phyloP scores from a whole-genome alignment of 345 rosid genomes.

The Kandelia obovata region DNA sequence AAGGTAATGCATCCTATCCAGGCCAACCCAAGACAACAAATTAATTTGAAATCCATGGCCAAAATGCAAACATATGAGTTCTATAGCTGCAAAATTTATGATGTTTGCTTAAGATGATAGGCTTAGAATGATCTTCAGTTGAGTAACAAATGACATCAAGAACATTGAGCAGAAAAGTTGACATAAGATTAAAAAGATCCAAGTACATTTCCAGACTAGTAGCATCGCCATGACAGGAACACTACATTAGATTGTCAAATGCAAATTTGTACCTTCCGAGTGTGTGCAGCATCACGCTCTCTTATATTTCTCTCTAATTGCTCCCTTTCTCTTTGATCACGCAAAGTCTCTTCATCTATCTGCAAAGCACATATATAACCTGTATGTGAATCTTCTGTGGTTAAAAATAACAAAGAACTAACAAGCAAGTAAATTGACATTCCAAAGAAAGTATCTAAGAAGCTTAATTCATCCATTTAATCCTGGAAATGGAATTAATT shows the following conservation, averaged over 20 bases:
- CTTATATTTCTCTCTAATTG: conserved; percentile 72
- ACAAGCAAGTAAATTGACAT: neutral
- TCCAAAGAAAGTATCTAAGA: neutral
- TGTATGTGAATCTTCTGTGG: conserved; percentile 9
- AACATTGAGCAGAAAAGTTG: neutral
- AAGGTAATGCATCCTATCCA: too few relatives aligned
- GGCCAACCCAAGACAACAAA: too few relatives aligned
- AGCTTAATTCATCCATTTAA: neutral
- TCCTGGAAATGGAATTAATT: too few relatives aligned
- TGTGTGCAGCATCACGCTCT: conserved; percentile 82
- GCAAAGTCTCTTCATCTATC: conserved; percentile 93
- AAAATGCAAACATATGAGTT: too few relatives aligned
- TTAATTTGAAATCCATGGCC: too few relatives aligned
- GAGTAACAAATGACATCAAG: neutral
- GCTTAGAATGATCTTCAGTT: too few relatives aligned
- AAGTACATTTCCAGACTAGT: neutral
- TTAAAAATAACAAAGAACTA: neutral
- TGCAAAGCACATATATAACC: conserved; percentile 24
- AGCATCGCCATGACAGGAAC: neutral
- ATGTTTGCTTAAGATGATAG: too few relatives aligned
- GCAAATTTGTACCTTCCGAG: conserved; percentile 56
- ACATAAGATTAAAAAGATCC: neutral
- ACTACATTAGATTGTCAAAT: neutral
- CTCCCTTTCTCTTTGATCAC: conserved; percentile 88
- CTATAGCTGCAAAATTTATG: too few relatives aligned